Conservation (phyloP, 805 yeast genomes). For the Myxozyma neotropica region DNA sequence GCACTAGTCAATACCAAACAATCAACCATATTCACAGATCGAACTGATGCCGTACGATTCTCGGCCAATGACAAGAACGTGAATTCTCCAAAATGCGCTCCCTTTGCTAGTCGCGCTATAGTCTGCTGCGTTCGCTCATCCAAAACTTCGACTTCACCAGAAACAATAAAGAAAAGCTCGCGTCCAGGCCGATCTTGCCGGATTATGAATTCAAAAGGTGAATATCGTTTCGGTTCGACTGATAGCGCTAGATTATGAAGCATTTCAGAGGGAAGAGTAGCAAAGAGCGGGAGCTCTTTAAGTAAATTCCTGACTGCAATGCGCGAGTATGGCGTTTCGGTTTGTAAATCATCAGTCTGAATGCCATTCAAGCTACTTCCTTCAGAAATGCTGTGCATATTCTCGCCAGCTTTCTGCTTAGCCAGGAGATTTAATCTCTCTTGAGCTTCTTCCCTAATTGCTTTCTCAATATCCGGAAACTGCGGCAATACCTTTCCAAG, state of each 20-base stretch:
- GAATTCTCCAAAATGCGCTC: slow-evolving; percentile 78
- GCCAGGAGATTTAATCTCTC: slow-evolving; percentile 73
- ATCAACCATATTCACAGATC: slow-evolving; percentile 63
- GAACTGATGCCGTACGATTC: slow-evolving; percentile 61
- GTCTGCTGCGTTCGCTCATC: slow-evolving; percentile 48
- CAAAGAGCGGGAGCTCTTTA: slow-evolving; percentile 60
- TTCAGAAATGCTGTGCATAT: neutral
- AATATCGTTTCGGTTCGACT: slow-evolving; percentile 57
- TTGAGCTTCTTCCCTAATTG: slow-evolving; percentile 77
- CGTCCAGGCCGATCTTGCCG: slow-evolving; percentile 61
- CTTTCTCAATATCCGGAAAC: slow-evolving; percentile 66
- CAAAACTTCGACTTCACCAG: slow-evolving; percentile 72
- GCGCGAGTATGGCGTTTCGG: slow-evolving; percentile 18
- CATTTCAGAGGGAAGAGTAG: slow-evolving; percentile 57
- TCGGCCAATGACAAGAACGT: slow-evolving; percentile 55
- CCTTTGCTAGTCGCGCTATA: slow-evolving; percentile 61
- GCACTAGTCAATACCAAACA: slow-evolving; percentile 62
- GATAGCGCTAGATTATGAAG: slow-evolving; percentile 66
- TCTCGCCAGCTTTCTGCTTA: slow-evolving; percentile 48
- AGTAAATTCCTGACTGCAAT: slow-evolving; percentile 55
- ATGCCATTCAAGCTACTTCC: neutral
- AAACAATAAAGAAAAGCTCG: slow-evolving; percentile 66
- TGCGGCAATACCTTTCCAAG: slow-evolving; percentile 60
- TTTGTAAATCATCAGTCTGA: neutral
- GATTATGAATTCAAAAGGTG: slow-evolving; percentile 63